These are phyloP conservation scores for Adansonia rubrostipa DNA, from an alignment of 441 rosid genomes.

Conservation along the genomic window DNA sequence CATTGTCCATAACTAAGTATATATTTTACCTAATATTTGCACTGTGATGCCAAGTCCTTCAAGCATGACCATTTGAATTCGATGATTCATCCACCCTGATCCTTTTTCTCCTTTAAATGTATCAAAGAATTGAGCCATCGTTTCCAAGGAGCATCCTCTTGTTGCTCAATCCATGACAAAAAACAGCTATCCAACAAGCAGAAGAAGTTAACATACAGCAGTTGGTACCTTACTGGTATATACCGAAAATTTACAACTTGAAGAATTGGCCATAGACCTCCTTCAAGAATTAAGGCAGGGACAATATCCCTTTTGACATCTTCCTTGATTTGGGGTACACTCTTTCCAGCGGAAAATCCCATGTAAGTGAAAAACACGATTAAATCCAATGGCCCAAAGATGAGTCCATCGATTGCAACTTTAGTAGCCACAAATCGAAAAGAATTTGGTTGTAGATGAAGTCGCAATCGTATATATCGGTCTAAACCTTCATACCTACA, in stretches of 20 bases:
- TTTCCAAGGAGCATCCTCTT: slow-evolving; percentile 66
- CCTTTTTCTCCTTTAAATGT: slow-evolving; percentile 13
- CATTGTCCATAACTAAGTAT: neutral
- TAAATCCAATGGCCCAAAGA: slow-evolving; percentile 64
- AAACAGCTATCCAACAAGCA: slow-evolving; percentile 70
- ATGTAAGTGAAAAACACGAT: slow-evolving; percentile 58
- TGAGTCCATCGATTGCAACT: slow-evolving; percentile 53
- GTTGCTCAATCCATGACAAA: slow-evolving; percentile 63
- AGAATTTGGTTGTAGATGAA: slow-evolving; percentile 51
- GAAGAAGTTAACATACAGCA: slow-evolving; percentile 55
- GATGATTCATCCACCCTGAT: neutral
- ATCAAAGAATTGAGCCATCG: slow-evolving; percentile 46
- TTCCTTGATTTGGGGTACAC: slow-evolving; percentile 48
- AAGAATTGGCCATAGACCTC: slow-evolving; percentile 55
- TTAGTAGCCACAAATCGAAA: slow-evolving; percentile 53
- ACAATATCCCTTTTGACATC: slow-evolving; percentile 59
- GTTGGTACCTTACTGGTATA: slow-evolving; percentile 60
- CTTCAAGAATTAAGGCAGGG: slow-evolving; percentile 55
- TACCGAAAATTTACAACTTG: slow-evolving; percentile 57
- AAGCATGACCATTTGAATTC: neutral
- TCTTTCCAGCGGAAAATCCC: slow-evolving; percentile 62
- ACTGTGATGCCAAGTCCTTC: neutral
- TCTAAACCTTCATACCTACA: slow-evolving; percentile 64
- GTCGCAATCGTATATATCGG: slow-evolving; percentile 44
- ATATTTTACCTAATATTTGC: neutral